These are phyloP conservation scores for Erigeron canadensis DNA, from an alignment of 129 eudicot species.

Conservation along the genomic window DNA sequence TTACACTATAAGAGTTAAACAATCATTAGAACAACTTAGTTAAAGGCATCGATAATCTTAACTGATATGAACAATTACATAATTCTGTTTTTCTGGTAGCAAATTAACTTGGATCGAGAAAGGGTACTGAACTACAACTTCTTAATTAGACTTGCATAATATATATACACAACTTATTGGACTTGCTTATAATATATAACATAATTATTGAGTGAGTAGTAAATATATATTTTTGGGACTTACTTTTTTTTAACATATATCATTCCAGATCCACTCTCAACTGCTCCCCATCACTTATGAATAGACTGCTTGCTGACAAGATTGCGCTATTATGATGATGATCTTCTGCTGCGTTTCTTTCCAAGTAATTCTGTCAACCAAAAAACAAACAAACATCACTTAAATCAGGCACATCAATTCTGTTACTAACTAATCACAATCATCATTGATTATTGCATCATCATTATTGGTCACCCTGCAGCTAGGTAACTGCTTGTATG, in stretches of 20 bases:
- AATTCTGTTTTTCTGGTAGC: neutral
- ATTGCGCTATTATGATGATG: neutral
- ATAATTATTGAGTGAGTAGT: neutral
- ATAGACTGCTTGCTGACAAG: constrained; percentile 7
- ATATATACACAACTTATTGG: neutral
- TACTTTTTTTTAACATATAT: constrained; percentile 23
- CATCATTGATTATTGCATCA: neutral
- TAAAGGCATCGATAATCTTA: constrained; percentile 12
- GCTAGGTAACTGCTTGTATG: too few species aligned
- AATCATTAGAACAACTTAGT: neutral
- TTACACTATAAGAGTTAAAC: constrained; percentile 2
- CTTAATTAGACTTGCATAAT: neutral
- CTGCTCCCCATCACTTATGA: constrained; percentile 5
- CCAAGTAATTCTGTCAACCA: constrained; percentile 8
- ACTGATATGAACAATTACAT: neutral
- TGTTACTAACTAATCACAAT: neutral
- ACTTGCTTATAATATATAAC: neutral
- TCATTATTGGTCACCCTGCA: constrained; percentile 3
- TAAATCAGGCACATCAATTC: neutral
- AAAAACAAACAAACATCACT: constrained; percentile 5
- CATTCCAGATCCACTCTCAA: constrained; percentile 1
- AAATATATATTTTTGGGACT: neutral
- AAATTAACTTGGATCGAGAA: neutral
- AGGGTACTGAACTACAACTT: neutral
- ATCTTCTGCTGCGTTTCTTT: constrained; percentile 16